Base-by-base conservation (phyloP, 2,329 filamentous ascomycete species). In the Phyllosticta paracitricarpa region DNA sequence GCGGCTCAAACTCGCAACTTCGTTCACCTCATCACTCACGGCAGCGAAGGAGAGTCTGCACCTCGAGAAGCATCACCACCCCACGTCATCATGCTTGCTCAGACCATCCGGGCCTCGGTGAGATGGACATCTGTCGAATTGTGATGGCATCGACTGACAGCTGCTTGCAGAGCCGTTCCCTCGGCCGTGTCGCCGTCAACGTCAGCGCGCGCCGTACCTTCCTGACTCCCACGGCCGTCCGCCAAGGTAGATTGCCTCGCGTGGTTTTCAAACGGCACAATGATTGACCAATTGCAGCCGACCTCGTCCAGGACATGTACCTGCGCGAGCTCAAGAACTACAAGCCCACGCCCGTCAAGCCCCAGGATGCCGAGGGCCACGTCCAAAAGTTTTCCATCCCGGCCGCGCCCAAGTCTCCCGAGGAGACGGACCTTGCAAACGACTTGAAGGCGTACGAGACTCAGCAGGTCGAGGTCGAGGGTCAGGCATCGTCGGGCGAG, bases 291-390 rank as follows among this genome's bases (percentile, higher is more conserved):
- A 24, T 59, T 66, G 48, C 74, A 97, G 94, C 90, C 85, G 94
- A 99, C 78, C 86, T 96, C 72, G 90, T 99, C 71, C 94, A 97
- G 80, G 93, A 97, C 76, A 85, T 99, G 74, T 99, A 99, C 84
- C 86, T 99, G 70, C 89, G 88, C 77, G 92, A 97, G 80, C 86
- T 99, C 75, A 94, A 93, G 81, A 85, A 86, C 78, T 97, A 96
- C 88, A 97, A 97, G 85, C 81, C 87, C 66, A 81, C 89, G 62
- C 81, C 85, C 68, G 75, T 93, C 79, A 96, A 97, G 83, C 83
- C 91, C 66, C 84, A 85, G 71, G 94, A 97, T 73, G 82, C 92
- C 73, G 88, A 93, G 69, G 92, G 90, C 74, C 89, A 96, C 70
- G 94, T 97, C 70, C 89, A 94, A 76, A 89, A 86, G 76, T 99